A percentile compares a stretch with the other conserved stretches of the same genome.
These are phyloP conservation scores for Aspergillus eucalypticola DNA, from an alignment of 2,329 filamentous ascomycete species.

Conservation along the genomic window DNA sequence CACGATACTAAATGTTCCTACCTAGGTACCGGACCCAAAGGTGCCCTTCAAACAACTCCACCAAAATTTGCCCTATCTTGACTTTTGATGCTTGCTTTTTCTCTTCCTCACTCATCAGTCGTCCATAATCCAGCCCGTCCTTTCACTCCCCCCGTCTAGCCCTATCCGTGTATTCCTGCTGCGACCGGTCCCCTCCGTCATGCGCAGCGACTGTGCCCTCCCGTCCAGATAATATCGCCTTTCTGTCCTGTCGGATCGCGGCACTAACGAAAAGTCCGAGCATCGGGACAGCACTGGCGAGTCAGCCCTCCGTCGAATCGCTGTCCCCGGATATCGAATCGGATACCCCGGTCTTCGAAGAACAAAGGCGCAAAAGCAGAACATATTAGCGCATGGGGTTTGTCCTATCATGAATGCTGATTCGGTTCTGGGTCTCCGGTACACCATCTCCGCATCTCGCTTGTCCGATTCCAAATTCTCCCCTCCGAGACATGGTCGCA, in stretches of 20 bases:
- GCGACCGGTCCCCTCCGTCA: conserved; percentile 18
- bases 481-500: conserved; percentile 35
- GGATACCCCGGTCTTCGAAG: conserved; percentile 1
- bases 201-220: conserved; percentile 22
- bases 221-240: conserved; percentile 20
- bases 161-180: conserved; percentile 3
- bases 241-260: conserved; percentile 17
- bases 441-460: conserved; percentile 12
- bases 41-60: conserved; percentile 17
- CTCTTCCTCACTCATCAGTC: not conserved
- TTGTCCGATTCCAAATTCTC: conserved; percentile 23
- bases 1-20: conserved; percentile 1
- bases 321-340: conserved; percentile 10
- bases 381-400: conserved; percentile 15
- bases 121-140: conserved; percentile 1
- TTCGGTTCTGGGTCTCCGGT: conserved; percentile 20
- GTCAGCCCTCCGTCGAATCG: conserved; percentile 8
- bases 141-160: not conserved
- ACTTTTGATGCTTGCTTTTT: conserved; percentile 12
- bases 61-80: conserved; percentile 17
- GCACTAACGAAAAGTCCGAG: conserved; percentile 11
- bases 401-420: conserved; percentile 34
- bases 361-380: not conserved
- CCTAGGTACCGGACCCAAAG: conserved; percentile 9
- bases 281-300: conserved; percentile 19